A percentile compares a stretch with the other conserved stretches of the same genome.
phyloP scores from a whole-genome alignment of 2,329 filamentous ascomycete genomes.

The Thielaviopsis ethacetica region DNA sequence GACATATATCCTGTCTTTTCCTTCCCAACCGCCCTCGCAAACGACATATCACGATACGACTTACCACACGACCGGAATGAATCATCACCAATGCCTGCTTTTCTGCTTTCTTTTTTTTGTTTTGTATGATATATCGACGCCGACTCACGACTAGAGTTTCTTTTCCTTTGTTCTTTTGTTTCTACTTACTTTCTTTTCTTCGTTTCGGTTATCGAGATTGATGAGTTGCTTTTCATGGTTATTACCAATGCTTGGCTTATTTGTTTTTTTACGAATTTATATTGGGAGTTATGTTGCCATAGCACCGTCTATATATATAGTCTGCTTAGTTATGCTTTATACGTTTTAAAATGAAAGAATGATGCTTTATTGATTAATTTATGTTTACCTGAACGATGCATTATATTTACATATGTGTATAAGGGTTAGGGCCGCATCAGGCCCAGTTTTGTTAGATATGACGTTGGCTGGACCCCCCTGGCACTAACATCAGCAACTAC shows the following conservation, averaged over 20 bases:
- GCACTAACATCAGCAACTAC: not conserved
- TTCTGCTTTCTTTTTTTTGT: slow-evolving; percentile 6
- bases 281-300: not conserved
- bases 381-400: too few species aligned
- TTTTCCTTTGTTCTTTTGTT: not conserved
- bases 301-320: not conserved
- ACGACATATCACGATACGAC: slow-evolving; percentile 7
- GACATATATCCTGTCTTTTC: not conserved
- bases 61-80: slow-evolving; percentile 11
- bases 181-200: not conserved
- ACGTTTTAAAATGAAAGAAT: not conserved
- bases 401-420: not conserved
- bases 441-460: not conserved
- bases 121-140: not conserved
- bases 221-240: not conserved
- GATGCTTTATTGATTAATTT: too few species aligned
- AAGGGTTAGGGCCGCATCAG: not conserved
- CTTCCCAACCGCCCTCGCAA: not conserved
- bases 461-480: not conserved
- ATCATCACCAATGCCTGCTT: not conserved
- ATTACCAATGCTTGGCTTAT: not conserved
- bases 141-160: not conserved
- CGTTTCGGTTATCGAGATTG: not conserved
- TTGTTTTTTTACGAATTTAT: not conserved
- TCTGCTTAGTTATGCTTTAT: not conserved